These are phyloP conservation scores for Aspergillus hiratsukae DNA, from an alignment of 2,329 filamentous ascomycete genomes.

Conservation along the genomic window DNA sequence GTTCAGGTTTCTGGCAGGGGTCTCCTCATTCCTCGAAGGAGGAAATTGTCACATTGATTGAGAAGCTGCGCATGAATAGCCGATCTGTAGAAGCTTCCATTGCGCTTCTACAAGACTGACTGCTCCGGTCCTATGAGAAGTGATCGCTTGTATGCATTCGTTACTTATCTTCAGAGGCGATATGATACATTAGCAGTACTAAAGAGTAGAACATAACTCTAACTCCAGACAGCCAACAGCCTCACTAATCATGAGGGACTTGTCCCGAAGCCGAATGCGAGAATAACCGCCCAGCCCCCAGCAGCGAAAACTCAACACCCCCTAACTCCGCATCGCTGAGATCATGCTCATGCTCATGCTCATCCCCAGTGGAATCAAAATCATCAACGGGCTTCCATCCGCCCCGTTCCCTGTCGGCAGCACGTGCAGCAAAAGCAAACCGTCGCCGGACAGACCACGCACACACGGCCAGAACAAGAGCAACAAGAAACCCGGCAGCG, in stretches of 20 bases:
- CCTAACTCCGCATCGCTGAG: conserved; percentile 12
- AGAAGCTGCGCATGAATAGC: too few species aligned
- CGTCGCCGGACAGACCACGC: conserved; percentile 1
- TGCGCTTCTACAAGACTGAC: not conserved
- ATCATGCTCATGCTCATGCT: not conserved
- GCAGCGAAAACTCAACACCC: conserved; percentile 11
- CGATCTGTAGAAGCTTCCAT: not conserved
- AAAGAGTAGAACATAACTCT: not conserved
- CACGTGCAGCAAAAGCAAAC: not conserved
- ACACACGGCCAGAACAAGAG: not conserved
- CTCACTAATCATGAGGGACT: not conserved
- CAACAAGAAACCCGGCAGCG: conserved; percentile 1
- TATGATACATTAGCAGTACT: too few species aligned
- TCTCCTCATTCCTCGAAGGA: too few species aligned
- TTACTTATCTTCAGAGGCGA: too few species aligned
- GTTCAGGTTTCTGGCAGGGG: too few species aligned
- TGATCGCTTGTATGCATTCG: too few species aligned
- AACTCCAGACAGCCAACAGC: too few species aligned
- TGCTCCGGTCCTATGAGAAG: too few species aligned
- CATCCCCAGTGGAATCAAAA: conserved; percentile 5
- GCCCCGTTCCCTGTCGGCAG: not conserved
- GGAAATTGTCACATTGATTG: too few species aligned
- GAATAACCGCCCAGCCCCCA: conserved; percentile 2
- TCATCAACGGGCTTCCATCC: conserved; percentile 4
- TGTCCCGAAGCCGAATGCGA: not conserved